phyloP scores from a whole-genome alignment of 129 eudicot species.

The Chrysanthemum lavandulifolium region DNA sequence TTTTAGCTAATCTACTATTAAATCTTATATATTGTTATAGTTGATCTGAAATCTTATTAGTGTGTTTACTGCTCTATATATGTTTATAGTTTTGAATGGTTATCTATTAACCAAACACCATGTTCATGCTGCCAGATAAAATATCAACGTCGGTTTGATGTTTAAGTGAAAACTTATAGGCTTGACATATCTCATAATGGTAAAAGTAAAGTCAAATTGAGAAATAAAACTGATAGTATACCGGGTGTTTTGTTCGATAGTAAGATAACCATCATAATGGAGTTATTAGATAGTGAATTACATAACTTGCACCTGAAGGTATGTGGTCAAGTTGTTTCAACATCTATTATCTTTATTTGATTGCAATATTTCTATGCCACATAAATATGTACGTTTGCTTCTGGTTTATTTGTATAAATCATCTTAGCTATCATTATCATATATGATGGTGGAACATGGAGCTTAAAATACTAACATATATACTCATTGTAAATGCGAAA shows the following conservation, averaged over 20 bases:
- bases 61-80: too few relatives aligned
- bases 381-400: not conserved
- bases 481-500: slow-evolving; percentile 55
- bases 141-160: not conserved
- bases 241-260: too few relatives aligned
- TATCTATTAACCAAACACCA: not conserved
- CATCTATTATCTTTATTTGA: slow-evolving; percentile 13
- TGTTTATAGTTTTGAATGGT: too few relatives aligned
- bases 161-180: not conserved
- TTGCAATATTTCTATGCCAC: slow-evolving; percentile 9
- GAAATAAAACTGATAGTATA: not conserved
- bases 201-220: not conserved
- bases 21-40: too few relatives aligned
- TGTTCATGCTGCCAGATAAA: not conserved
- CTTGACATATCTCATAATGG: not conserved
- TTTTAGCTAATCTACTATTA: not conserved
- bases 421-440: slow-evolving; percentile 1
- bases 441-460: slow-evolving; percentile 14
- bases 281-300: not conserved
- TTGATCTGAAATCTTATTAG: not conserved
- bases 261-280: not conserved
- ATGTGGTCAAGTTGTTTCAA: not conserved
- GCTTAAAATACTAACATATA: slow-evolving; percentile 17
- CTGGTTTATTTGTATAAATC: not conserved
- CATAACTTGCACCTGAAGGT: not conserved